Evolutionary conservation across 176 grass and related monocot species (phyloP).

Genomic region (Aegilops speltoides): DNA sequence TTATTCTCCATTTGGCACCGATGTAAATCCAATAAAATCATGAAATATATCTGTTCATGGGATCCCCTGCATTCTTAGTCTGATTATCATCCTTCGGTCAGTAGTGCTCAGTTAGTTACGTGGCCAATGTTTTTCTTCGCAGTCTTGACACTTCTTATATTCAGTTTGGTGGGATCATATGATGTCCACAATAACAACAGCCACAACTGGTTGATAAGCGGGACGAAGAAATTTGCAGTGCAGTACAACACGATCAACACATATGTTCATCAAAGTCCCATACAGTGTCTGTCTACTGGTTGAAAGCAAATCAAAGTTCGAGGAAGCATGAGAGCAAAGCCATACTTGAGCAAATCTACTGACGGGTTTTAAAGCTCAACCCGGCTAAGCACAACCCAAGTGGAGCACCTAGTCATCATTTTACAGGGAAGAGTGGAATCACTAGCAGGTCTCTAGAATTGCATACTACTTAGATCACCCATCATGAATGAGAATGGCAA

Average conservation of each 20-base stretch:
- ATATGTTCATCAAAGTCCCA: not conserved
- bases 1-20: too few relatives aligned
- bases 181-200: not conserved
- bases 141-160: too few relatives aligned
- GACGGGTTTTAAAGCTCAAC: slow-evolving; percentile 14
- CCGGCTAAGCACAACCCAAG: not conserved
- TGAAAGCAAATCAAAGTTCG: not conserved
- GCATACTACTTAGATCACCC: not conserved
- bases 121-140: too few relatives aligned
- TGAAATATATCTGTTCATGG: too few relatives aligned
- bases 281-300: not conserved
- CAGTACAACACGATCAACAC: not conserved
- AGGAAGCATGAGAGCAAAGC: not conserved
- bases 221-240: not conserved
- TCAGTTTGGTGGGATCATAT: not conserved
- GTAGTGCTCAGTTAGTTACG: too few relatives aligned
- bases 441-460: not conserved
- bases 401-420: slow-evolving; percentile 19
- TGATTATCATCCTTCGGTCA: too few relatives aligned
- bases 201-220: not conserved
- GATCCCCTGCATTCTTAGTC: too few relatives aligned
- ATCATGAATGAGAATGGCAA: not conserved
- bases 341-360: slow-evolving; percentile 21
- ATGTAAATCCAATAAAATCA: too few relatives aligned
- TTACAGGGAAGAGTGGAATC: not conserved